Evolutionary conservation across 306 rosid genomes (phyloP), one percentile per base, ranked within the genome.

Genomic region (Fagus crenata): DNA sequence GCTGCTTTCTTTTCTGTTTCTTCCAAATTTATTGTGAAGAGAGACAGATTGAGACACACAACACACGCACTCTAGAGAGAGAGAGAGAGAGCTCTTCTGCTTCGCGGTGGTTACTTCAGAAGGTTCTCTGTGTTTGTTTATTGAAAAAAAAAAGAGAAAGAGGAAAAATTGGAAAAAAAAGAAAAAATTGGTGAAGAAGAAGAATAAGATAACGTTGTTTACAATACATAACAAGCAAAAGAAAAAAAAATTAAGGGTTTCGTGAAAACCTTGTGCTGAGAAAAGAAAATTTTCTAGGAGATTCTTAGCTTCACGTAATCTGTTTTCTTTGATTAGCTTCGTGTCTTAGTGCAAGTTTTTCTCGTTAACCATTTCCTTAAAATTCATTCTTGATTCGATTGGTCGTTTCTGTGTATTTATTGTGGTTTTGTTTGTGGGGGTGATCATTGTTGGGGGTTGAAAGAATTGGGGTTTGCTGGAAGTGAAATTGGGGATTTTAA

Each of bases 221-320:
- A 75, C 39, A 77, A 81, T 41, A 78, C 8, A 63, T 69, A 51
- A 37, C 32, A 71, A 86, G 88, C 76, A 81, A 37, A 67, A 60
- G 64, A 59, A 63, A 58, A 35, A 68, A 54, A 63, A 58, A 18
- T 22, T 22, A 32, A 77, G 73, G 85, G 86, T 90, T 85, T 87
- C 93, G 96, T 87, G 83, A 74, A 64, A 77, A 74, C 78, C 72
- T 89, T 73, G 81, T 78, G 80, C 78, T 75, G 13, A 72, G 71
- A 41, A 39, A 40, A 76, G 68, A 59, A 28, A 53, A 78, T 53
- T 41, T 77, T 76, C 84, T 74, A 65, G 77, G 67, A 63, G 73
- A 74, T 68, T 78, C 79, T 75, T 85, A 43, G 82, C 89, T 75
- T 78, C 90, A 89, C 97, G 93, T 81, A 83, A 88, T 83, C 86